phyloP scores from a whole-genome alignment of 805 yeast species.

The Kuraishia molischiana region DNA sequence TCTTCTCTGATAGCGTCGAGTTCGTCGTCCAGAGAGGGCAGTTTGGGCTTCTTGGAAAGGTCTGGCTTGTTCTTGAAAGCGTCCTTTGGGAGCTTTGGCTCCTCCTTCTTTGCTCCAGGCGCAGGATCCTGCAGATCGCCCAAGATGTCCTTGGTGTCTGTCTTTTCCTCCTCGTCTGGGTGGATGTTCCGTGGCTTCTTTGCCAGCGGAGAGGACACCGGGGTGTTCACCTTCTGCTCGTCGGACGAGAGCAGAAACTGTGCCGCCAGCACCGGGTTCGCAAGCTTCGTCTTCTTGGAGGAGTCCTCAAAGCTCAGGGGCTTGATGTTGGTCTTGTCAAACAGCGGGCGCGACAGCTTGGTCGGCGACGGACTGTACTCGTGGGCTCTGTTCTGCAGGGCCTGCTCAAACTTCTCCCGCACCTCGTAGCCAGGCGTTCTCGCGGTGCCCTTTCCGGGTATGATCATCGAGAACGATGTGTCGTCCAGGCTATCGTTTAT shows the following conservation, averaged over 20 bases:
- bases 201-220: not conserved
- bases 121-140: not conserved
- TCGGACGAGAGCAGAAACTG: slow-evolving; percentile 26
- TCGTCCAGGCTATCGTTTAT: too few species aligned
- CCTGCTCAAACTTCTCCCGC: not conserved
- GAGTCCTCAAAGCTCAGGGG: not conserved
- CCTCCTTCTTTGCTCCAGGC: too few species aligned
- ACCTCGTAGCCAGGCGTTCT: slow-evolving; percentile 5
- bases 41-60: not conserved
- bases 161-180: not conserved
- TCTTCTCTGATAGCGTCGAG: not conserved
- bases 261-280: slow-evolving; percentile 23
- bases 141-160: not conserved
- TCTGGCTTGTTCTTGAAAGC: not conserved
- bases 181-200: not conserved
- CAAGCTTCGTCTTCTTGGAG: not conserved
- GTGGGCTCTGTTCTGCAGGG: not conserved
- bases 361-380: not conserved
- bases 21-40: not conserved
- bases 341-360: not conserved
- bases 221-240: slow-evolving; percentile 6
- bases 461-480: too few species aligned
- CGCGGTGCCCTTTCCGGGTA: too few species aligned
- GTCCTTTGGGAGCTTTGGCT: not conserved
- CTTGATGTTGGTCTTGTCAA: not conserved